Base-by-base conservation (phyloP, 768 basidiomycete species). In the Pisolithus marmoratus region DNA sequence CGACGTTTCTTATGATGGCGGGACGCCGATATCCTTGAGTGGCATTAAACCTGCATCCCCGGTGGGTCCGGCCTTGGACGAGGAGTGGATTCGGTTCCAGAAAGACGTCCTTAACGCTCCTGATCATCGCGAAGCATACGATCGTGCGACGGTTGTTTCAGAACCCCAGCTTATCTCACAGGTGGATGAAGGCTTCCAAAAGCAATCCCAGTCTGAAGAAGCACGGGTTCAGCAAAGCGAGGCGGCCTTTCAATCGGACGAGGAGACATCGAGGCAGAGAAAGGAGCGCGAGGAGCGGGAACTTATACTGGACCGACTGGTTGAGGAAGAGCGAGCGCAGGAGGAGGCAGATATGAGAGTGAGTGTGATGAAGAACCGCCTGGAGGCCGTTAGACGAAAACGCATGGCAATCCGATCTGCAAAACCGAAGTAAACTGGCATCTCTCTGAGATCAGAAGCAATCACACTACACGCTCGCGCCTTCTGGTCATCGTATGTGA, bases 341-440 rank as follows among this genome's bases (percentile, higher is more conserved):
- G 90, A 93, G 63, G 90, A 92, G 63, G 90, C 89, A 5, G 90
- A 93, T 63, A 82, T 82, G 71, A 82, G 81, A 48, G 89, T 90
- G 9, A 63, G 64, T 8, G 58, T 76, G 40, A 75, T 92, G 70
- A 90, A 85, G 69, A 79, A 70, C 42, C 77, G 76, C 58, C 60
- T 92, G 31, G 86, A 84, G 50, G 75, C 79, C 9, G 65, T 91
- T 50, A 74, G 73, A 63, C 67, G 67, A 60, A 74, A 67, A 58
- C 70, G 80, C 42, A 72, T 73, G 48, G 71, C 66, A 6, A 67
- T 66, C 49, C 59, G 59, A 22, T 52, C 56, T 5, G 41, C 54
- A 31, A 62, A 56, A 41, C 42, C 49, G 50, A 60, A 59, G 50
- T 50, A 57, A 14, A 63, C 58, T 2, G 41, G 37, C 38, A 38